These are phyloP conservation scores for Neurospora discreta DNA, from an alignment of 495 filamentous ascomycete genomes.

Conservation along the genomic window DNA sequence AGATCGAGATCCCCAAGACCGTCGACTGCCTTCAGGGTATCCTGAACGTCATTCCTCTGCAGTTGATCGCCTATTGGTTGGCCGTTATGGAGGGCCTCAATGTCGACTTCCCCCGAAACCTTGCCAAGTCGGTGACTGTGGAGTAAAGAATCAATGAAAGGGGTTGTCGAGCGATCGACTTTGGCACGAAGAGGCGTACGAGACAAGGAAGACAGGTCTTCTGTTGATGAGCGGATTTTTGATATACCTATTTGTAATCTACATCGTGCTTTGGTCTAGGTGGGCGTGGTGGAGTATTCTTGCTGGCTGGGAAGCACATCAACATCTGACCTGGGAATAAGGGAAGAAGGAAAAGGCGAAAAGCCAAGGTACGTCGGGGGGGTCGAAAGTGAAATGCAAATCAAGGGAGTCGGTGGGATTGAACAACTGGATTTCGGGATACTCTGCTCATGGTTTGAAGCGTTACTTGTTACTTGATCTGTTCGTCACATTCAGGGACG, in stretches of 20 bases:
- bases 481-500: background rate
- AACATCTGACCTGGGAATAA: conserved; percentile 1
- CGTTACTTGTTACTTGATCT: background rate
- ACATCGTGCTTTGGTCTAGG: conserved; percentile 14
- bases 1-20: conserved; percentile 93
- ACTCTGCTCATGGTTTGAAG: background rate
- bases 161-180: background rate
- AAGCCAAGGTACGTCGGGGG: background rate
- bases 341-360: background rate
- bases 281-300: conserved; percentile 1
- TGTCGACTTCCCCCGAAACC: conserved; percentile 93
- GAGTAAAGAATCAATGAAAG: conserved; percentile 47
- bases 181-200: background rate
- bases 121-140: conserved; percentile 97
- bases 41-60: conserved; percentile 93
- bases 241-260: conserved; percentile 1
- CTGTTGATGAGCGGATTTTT: conserved; percentile 1
- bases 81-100: conserved; percentile 92
- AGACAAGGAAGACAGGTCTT: background rate
- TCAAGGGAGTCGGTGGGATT: background rate
- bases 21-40: conserved; percentile 93
- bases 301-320: conserved; percentile 4
- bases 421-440: background rate
- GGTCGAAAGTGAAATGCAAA: background rate
- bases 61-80: conserved; percentile 97